These are phyloP conservation scores for Avena eriantha DNA, from an alignment of 176 grass and related monocot genomes.

Conservation along the genomic window DNA sequence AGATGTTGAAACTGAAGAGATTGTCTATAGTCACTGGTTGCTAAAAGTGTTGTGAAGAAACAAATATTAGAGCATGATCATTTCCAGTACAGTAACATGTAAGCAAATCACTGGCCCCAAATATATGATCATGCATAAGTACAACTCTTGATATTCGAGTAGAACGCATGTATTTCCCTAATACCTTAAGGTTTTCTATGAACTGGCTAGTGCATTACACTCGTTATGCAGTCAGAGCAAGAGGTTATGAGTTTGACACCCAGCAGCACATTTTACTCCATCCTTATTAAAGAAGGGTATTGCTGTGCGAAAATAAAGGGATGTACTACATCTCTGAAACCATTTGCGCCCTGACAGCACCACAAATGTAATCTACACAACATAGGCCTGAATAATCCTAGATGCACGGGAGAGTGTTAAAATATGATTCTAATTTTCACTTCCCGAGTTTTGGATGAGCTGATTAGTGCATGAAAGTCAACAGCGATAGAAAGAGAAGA, in stretches of 20 bases:
- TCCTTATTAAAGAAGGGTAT: background rate
- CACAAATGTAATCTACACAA: background rate
- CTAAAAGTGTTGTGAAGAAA: constrained; percentile 47
- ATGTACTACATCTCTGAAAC: background rate
- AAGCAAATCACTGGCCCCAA: background rate
- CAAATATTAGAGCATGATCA: constrained; percentile 24
- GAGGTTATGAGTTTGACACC: background rate
- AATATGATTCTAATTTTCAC: background rate
- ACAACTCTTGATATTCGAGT: background rate
- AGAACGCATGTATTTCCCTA: background rate
- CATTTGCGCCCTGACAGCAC: background rate
- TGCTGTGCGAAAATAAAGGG: background rate
- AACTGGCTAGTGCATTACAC: background rate
- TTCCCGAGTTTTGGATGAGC: background rate
- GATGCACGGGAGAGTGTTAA: background rate
- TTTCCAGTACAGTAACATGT: constrained; percentile 20
- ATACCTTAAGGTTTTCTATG: background rate
- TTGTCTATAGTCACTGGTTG: constrained; percentile 67
- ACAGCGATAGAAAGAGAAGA: background rate
- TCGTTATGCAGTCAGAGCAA: background rate
- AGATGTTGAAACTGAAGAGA: constrained; percentile 77
- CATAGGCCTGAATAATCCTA: constrained; percentile 9
- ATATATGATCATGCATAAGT: background rate
- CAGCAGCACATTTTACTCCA: background rate
- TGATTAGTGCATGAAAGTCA: constrained; percentile 3